phyloP scores from a whole-genome alignment of 306 rosid species.

The Psophocarpus tetragonolobus region DNA sequence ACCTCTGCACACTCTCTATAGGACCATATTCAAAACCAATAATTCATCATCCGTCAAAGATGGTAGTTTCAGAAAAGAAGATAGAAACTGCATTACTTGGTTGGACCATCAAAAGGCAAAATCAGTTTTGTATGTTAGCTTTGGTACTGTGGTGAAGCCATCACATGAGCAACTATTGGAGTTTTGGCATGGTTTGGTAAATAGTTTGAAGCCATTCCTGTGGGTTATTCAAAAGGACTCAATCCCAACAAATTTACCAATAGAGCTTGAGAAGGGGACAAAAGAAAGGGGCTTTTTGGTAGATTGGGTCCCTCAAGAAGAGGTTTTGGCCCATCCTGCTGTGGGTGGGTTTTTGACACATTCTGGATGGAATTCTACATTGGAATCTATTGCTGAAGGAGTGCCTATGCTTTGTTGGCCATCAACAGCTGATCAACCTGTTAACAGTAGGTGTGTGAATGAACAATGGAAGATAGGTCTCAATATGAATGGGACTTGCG shows the following conservation, averaged over 20 bases:
- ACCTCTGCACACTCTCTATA: not conserved
- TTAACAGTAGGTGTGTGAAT: conserved; percentile 41
- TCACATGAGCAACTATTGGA: conserved; percentile 14
- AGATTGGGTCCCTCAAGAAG: conserved; percentile 45
- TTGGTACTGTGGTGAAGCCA: conserved; percentile 7
- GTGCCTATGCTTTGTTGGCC: conserved; percentile 51
- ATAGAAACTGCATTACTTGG: conserved; percentile 16
- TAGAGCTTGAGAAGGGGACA: conserved; percentile 23
- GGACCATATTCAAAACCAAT: not conserved
- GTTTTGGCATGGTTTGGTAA: no score
- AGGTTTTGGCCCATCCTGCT: conserved; percentile 40
- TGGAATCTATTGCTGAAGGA: conserved; percentile 37
- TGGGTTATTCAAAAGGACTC: conserved; percentile 5
- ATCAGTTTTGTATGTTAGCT: conserved; percentile 30
- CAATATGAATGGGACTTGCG: conserved; percentile 18
- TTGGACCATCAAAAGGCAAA: not conserved
- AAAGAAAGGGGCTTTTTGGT: conserved; percentile 38
- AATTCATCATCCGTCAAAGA: not conserved
- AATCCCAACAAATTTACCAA: not conserved
- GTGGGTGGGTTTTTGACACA: conserved; percentile 47
- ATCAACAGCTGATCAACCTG: not conserved
- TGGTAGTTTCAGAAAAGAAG: not conserved
- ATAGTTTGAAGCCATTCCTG: conserved; percentile 17
- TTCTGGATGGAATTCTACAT: conserved; percentile 43
- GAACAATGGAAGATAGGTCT: conserved; percentile 39